phyloP scores from a whole-genome alignment of 495 filamentous ascomycete genomes.

The Talaromyces stipitatus region DNA sequence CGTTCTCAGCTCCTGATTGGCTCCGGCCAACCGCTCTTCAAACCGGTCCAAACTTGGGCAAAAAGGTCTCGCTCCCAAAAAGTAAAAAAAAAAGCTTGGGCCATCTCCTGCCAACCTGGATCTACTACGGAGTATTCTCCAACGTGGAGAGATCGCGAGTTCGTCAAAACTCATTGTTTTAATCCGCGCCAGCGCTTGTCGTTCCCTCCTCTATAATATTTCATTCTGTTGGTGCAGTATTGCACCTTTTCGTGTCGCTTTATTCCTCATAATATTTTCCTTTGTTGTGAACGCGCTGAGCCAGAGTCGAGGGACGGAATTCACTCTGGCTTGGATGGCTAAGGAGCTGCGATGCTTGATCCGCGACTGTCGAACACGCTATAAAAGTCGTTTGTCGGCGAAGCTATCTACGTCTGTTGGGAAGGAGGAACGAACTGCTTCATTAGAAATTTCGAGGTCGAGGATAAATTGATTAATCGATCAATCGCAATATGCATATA shows the following conservation, averaged over 20 bases:
- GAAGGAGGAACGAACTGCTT: not conserved
- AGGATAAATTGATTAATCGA: not conserved
- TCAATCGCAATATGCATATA: constrained; percentile 60
- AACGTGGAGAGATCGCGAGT: not conserved
- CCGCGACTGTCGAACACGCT: not conserved
- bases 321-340: not conserved
- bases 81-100: constrained; percentile 1
- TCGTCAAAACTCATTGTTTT: not conserved
- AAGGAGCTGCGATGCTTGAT: constrained; percentile 6
- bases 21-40: not conserved
- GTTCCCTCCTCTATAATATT: not conserved
- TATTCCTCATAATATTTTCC: not conserved
- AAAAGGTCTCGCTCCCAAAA: not conserved
- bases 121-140: too few relatives aligned
- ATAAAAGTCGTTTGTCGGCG: constrained; percentile 1
- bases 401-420: not conserved
- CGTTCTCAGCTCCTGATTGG: constrained; percentile 7
- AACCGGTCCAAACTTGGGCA: not conserved
- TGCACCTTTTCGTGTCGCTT: not conserved
- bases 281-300: not conserved
- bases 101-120: too few relatives aligned
- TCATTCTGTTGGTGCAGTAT: not conserved
- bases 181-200: not conserved
- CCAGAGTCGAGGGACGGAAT: not conserved
- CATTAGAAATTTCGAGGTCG: not conserved